A percentile compares a stretch with the other conserved stretches of the same genome.
Evolutionary conservation across 78 protist species (phyloP).

Genomic region (Goniomonas avonlea): DNA sequence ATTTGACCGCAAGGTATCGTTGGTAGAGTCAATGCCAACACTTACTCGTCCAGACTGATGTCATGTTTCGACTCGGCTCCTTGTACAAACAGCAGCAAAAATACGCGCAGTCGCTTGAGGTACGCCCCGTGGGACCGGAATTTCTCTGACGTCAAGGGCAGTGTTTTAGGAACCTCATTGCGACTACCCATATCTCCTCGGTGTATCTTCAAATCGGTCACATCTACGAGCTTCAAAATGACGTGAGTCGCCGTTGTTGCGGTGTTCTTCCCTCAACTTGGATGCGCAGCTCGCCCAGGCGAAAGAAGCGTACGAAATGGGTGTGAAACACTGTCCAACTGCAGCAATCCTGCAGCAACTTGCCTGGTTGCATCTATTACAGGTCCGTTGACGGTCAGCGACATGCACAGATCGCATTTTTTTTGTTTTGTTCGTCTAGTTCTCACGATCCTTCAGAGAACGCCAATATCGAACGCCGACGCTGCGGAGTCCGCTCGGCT

Average conservation of each 20-base stretch:
- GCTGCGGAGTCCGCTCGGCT: no score
- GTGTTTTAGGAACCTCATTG: background rate
- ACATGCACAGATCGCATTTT: no score
- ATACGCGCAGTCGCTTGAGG: background rate
- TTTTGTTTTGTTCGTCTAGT: no score
- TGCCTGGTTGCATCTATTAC: conserved; percentile 51
- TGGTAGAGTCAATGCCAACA: no score
- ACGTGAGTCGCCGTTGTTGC: conserved; percentile 29
- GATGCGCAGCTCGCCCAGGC: conserved; percentile 37
- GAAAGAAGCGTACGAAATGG: conserved; percentile 64
- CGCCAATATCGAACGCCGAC: no score
- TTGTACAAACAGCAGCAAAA: conserved; percentile 52
- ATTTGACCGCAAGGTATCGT: conserved; percentile 69
- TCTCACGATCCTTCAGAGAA: no score
- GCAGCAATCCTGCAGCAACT: conserved; percentile 67
- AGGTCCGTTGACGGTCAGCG: no score
- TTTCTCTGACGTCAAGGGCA: background rate
- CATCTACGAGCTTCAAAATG: conserved; percentile 67
- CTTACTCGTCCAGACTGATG: no score
- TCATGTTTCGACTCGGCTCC: conserved; percentile 70
- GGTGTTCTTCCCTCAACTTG: background rate
- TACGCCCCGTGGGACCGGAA: background rate
- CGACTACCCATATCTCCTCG: background rate
- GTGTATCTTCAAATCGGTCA: conserved; percentile 51
- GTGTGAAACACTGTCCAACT: conserved; percentile 49